Percentiles rank a stretch among this genome's conserved stretches.
Evolutionary conservation across 2,329 filamentous ascomycete genomes (phyloP).

Genomic region (Cladosporium sphaerospermum): DNA sequence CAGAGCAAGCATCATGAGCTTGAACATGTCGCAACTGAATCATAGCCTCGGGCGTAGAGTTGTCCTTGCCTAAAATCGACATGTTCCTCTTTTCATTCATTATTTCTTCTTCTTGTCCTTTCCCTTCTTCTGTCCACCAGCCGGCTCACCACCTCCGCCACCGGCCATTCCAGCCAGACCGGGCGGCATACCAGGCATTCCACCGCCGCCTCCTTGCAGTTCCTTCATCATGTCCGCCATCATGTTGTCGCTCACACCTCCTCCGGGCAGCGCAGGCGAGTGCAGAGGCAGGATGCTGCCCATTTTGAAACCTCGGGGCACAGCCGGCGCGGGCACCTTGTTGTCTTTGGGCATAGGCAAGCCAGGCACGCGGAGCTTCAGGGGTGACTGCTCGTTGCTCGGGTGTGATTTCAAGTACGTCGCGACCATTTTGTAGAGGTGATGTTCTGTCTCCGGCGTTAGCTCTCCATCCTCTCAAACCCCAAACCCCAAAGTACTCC

Average conservation of each 20-base stretch:
- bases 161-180: conserved; percentile 28
- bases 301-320: conserved; percentile 86
- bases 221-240: conserved; percentile 96
- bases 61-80: too few relatives aligned
- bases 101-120: conserved; percentile 28
- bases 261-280: conserved; percentile 82
- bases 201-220: conserved; percentile 48
- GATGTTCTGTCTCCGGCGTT: conserved; percentile 58
- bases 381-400: conserved; percentile 64
- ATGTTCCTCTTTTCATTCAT: conserved; percentile 13
- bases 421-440: conserved; percentile 77
- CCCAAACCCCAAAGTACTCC: background rate
- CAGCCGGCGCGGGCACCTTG: conserved; percentile 51
- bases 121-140: conserved; percentile 19
- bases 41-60: too few relatives aligned
- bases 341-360: conserved; percentile 59
- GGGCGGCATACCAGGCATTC: conserved; percentile 24
- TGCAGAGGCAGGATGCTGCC: conserved; percentile 76
- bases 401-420: conserved; percentile 71
- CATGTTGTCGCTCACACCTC: conserved; percentile 88
- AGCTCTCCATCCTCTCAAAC: background rate
- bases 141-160: conserved; percentile 17
- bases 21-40: too few relatives aligned
- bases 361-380: conserved; percentile 67
- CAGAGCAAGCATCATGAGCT: too few relatives aligned